phyloP scores from a whole-genome alignment of 2,329 filamentous ascomycete species.

The Xylaria sp. region DNA sequence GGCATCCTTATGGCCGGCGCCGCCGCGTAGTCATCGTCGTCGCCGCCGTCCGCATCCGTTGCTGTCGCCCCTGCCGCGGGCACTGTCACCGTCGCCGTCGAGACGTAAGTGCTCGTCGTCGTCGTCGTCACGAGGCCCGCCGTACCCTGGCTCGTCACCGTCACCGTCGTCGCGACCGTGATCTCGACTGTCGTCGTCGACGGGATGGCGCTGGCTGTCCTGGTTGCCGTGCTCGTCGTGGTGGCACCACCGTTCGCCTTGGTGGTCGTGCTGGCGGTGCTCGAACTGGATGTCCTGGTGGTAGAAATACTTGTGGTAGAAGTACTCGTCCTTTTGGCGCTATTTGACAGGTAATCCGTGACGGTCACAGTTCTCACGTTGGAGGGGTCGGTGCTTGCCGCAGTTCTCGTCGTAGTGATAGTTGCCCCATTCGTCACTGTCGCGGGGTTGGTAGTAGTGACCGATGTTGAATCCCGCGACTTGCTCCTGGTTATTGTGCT shows the following conservation, averaged over 20 bases:
- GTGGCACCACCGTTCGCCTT: background rate
- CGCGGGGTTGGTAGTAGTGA: background rate
- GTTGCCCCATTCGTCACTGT: conserved; percentile 5
- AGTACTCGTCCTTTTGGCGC: background rate
- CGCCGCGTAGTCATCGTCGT: conserved; percentile 1
- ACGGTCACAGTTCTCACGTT: conserved; percentile 1
- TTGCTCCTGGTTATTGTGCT: background rate
- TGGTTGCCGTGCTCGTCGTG: background rate
- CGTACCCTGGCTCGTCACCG: conserved; percentile 15
- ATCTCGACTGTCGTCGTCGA: conserved; percentile 1
- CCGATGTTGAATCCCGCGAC: background rate
- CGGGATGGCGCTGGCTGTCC: background rate
- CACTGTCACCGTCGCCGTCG: conserved; percentile 23
- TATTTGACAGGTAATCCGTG: background rate
- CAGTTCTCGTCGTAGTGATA: background rate
- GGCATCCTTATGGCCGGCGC: background rate
- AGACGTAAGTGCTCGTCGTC: conserved; percentile 26
- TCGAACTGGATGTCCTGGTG: background rate
- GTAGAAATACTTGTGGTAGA: background rate
- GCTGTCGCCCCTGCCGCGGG: background rate
- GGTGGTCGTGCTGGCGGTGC: too few relatives aligned
- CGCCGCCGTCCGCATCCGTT: background rate
- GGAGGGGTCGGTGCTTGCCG: conserved; percentile 9
- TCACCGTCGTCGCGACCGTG: conserved; percentile 26
- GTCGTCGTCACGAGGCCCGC: conserved; percentile 20